These are phyloP conservation scores for Suhomyces bribrorum DNA, from an alignment of 1,139 yeast genomes.

Conservation along the genomic window DNA sequence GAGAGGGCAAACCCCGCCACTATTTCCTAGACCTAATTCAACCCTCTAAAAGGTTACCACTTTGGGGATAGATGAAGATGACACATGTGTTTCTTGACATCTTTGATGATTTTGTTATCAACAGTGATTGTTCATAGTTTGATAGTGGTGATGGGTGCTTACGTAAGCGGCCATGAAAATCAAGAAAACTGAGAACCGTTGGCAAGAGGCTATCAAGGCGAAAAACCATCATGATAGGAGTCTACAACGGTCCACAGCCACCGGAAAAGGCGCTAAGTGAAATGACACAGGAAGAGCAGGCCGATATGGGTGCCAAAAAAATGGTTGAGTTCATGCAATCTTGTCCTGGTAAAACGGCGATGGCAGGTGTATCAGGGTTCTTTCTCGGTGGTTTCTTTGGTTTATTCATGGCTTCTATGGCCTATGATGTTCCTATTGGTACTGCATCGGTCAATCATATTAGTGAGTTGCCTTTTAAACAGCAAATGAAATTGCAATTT, in stretches of 20 bases:
- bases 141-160: slow-evolving; percentile 1
- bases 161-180: slow-evolving; percentile 3
- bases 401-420: slow-evolving; percentile 92
- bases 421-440: slow-evolving; percentile 79
- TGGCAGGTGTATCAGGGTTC: slow-evolving; percentile 94
- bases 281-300: slow-evolving; percentile 91
- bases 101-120: background rate
- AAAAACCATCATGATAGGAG: slow-evolving; percentile 22
- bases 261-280: slow-evolving; percentile 53
- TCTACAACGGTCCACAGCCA: slow-evolving; percentile 26
- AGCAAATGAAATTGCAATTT: slow-evolving; percentile 90
- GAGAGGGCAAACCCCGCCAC: background rate
- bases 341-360: slow-evolving; percentile 90
- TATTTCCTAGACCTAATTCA: background rate
- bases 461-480: slow-evolving; percentile 84
- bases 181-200: no score
- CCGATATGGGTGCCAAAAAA: slow-evolving; percentile 84
- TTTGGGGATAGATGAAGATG: no score
- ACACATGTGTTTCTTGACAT: no score
- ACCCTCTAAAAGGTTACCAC: background rate
- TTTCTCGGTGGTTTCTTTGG: slow-evolving; percentile 96
- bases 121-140: no score
- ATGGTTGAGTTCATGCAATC: slow-evolving; percentile 86
- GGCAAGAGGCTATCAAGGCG: background rate
- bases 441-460: slow-evolving; percentile 55